Evolutionary conservation across 495 filamentous ascomycete genomes (phyloP).

Genomic region (Tirmania nivea): DNA sequence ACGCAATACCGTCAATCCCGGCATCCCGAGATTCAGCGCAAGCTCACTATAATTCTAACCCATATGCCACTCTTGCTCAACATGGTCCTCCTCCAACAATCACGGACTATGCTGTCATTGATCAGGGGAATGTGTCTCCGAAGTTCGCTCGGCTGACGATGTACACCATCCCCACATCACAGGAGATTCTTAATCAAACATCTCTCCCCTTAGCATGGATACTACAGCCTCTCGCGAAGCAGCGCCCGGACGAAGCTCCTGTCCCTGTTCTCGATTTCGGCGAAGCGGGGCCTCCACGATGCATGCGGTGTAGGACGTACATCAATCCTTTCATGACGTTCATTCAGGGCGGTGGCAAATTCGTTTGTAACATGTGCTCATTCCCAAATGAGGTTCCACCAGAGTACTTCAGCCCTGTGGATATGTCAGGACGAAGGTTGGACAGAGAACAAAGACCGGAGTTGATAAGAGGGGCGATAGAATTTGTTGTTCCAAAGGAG

Average conservation of each 20-base stretch:
- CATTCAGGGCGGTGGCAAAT: constrained; percentile 78
- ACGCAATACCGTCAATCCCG: constrained; percentile 85
- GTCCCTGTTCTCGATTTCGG: constrained; percentile 93
- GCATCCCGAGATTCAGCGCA: constrained; percentile 59
- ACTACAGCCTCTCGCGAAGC: constrained; percentile 67
- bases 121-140: constrained; percentile 92
- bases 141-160: constrained; percentile 80
- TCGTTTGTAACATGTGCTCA: constrained; percentile 95
- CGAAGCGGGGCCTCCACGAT: constrained; percentile 73
- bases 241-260: constrained; percentile 64
- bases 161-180: constrained; percentile 69
- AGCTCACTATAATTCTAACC: constrained; percentile 61
- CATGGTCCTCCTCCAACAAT: constrained; percentile 74
- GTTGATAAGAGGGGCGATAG: constrained; percentile 72
- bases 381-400: constrained; percentile 86
- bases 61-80: constrained; percentile 86
- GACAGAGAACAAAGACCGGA: constrained; percentile 83
- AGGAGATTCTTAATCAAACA: constrained; percentile 58
- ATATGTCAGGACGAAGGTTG: constrained; percentile 64
- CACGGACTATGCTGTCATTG: constrained; percentile 75
- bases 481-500: constrained; percentile 92
- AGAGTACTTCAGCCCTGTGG: constrained; percentile 84
- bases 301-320: constrained; percentile 81
- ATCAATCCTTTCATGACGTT: constrained; percentile 99
- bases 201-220: constrained; percentile 70